Conservation (phyloP, 805 yeast species). For the Yarrowia bubula region DNA sequence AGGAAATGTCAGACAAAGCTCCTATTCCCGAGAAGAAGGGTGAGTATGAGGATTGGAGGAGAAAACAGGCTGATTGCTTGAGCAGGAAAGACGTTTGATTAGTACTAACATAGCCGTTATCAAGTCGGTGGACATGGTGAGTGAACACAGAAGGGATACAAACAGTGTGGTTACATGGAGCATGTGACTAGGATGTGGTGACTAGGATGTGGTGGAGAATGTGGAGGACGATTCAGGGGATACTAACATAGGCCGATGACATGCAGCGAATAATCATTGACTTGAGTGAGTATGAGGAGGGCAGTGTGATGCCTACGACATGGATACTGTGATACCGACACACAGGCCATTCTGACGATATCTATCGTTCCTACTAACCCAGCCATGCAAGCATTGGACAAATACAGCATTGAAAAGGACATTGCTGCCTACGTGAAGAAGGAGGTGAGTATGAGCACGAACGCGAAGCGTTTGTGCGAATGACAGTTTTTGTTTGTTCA, state of each 20-base stretch:
- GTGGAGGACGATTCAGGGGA: too few species aligned
- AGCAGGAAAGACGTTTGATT: background rate
- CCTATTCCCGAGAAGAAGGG: constrained; percentile 31
- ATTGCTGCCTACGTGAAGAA: constrained; percentile 58
- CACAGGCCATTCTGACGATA: too few species aligned
- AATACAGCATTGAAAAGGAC: constrained; percentile 51
- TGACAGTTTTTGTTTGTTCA: background rate
- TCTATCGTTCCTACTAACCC: background rate
- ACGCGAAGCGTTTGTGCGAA: too few species aligned
- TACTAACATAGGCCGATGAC: constrained; percentile 33
- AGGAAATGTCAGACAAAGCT: constrained; percentile 34
- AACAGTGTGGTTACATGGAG: too few species aligned
- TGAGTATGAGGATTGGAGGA: background rate
- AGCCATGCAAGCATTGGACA: constrained; percentile 45
- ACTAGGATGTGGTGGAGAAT: too few species aligned
- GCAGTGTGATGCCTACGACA: too few species aligned
- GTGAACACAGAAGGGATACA: constrained; percentile 20
- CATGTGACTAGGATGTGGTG: too few species aligned
- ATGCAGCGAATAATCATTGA: constrained; percentile 38
- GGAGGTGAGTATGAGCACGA: constrained; percentile 38
- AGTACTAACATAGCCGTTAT: constrained; percentile 32
- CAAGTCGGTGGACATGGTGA: constrained; percentile 40
- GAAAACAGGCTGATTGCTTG: too few species aligned
- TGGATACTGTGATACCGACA: background rate
- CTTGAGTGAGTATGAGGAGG: constrained; percentile 33